Percentiles rank a stretch among this genome's conserved stretches.
These are phyloP conservation scores for Cucurbita moschata DNA, from an alignment of 306 rosid species.

Conservation along the genomic window DNA sequence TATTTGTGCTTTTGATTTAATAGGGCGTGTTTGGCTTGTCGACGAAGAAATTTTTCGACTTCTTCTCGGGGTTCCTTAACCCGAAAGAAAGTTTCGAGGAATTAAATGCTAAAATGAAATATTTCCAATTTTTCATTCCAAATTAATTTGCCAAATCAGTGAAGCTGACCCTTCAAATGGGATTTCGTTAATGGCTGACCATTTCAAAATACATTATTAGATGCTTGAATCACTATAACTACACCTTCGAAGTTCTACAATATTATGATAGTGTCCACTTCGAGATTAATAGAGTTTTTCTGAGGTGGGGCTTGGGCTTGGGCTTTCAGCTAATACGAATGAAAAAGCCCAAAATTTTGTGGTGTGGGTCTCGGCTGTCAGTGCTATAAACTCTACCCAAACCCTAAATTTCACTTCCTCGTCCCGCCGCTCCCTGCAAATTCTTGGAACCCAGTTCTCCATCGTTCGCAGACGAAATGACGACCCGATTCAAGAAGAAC, in stretches of 20 bases:
- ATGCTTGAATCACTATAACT: too few species aligned
- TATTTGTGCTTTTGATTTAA: background rate
- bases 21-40: slow-evolving; percentile 21
- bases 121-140: background rate
- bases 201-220: too few species aligned
- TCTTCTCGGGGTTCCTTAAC: slow-evolving; percentile 5
- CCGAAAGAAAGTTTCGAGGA: background rate
- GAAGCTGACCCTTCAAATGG: background rate
- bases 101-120: background rate
- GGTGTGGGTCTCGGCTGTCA: background rate
- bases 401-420: slow-evolving; percentile 13
- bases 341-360: background rate
- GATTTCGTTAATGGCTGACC: background rate
- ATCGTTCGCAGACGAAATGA: slow-evolving; percentile 19
- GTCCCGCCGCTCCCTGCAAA: slow-evolving; percentile 8
- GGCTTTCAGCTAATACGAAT: background rate
- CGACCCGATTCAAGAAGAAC: slow-evolving; percentile 67
- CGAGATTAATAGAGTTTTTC: too few species aligned
- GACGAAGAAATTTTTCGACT: slow-evolving; percentile 24
- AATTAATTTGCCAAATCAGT: background rate
- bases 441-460: background rate
- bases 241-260: too few species aligned
- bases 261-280: too few species aligned
- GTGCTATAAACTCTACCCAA: slow-evolving; percentile 6
- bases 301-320: background rate